phyloP scores from a whole-genome alignment of 1,139 yeast genomes.

The Candida albicans region DNA sequence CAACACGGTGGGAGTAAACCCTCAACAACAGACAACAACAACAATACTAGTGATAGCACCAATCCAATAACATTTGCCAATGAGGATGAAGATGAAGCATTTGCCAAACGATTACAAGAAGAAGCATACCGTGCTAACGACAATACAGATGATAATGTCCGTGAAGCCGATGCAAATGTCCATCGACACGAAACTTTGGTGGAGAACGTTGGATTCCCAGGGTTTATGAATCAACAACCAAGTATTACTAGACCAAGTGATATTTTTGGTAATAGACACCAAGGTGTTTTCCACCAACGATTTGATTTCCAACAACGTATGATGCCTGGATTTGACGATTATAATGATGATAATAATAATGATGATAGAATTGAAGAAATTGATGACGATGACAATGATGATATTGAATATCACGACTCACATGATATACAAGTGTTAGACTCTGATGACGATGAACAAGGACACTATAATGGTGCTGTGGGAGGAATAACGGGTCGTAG shows the following conservation, averaged over 20 bases:
- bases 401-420: constrained; percentile 23
- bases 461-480: constrained; percentile 3
- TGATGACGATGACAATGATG: constrained; percentile 17
- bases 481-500: constrained; percentile 26
- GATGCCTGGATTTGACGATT: constrained; percentile 27
- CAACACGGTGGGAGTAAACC: constrained; percentile 23
- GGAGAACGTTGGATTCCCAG: constrained; percentile 21
- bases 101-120: constrained; percentile 65
- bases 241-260: constrained; percentile 28
- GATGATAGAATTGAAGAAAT: constrained; percentile 33
- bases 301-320: constrained; percentile 27
- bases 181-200: constrained; percentile 81
- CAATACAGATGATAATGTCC: constrained; percentile 30
- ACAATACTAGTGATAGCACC: not conserved
- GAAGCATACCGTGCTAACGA: constrained; percentile 49
- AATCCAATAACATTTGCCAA: not conserved
- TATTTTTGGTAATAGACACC: constrained; percentile 43
- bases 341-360: constrained; percentile 21
- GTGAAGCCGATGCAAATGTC: constrained; percentile 75
- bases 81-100: constrained; percentile 50
- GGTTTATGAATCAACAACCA: constrained; percentile 9
- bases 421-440: constrained; percentile 25
- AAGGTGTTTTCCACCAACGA: constrained; percentile 47
- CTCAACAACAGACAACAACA: constrained; percentile 2
- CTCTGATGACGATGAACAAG: constrained; percentile 31